Evolutionary conservation across 2,329 filamentous ascomycete genomes (phyloP).

Genomic region (Xylogone sp.): DNA sequence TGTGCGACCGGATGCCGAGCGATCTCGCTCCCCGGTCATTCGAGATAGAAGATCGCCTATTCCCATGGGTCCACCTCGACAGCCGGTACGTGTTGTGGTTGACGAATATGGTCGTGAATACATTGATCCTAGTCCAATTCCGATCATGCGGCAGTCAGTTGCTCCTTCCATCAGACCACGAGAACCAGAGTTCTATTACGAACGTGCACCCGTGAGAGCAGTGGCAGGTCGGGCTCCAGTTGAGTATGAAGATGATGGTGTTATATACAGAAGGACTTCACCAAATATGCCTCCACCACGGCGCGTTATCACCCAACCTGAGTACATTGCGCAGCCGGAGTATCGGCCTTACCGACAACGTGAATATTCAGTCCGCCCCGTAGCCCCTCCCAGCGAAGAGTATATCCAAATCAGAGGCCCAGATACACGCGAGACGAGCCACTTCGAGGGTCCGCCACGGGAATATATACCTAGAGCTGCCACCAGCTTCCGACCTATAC

Average conservation of each 20-base stretch:
- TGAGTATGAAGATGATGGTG: constrained; percentile 25
- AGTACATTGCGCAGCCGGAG: constrained; percentile 42
- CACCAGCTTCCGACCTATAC: constrained; percentile 54
- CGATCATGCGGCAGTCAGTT: constrained; percentile 48
- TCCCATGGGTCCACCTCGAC: constrained; percentile 42
- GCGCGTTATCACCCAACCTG: constrained; percentile 60
- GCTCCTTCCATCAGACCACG: constrained; percentile 43
- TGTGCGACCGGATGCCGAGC: constrained; percentile 44
- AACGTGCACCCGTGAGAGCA: constrained; percentile 41
- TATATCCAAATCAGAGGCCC: constrained; percentile 43
- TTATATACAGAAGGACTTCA: constrained; percentile 44
- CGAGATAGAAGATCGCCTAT: constrained; percentile 41
- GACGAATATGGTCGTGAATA: constrained; percentile 84
- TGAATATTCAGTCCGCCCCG: constrained; percentile 53
- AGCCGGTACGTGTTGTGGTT: constrained; percentile 65
- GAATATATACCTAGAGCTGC: constrained; percentile 41
- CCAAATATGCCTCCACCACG: constrained; percentile 47
- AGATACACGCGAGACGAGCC: constrained; percentile 22
- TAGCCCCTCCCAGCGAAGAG: constrained; percentile 37
- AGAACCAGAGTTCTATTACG: constrained; percentile 60
- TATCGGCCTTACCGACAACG: constrained; percentile 52
- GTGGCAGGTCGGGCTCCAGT: constrained; percentile 21
- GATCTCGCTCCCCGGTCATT: constrained; percentile 45
- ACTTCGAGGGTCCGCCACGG: constrained; percentile 43
- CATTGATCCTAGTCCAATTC: constrained; percentile 49